A percentile compares a stretch with the other conserved stretches of the same genome.
Conservation (phyloP, 1,139 yeast species). For the Debaryomyces robertsiae region DNA sequence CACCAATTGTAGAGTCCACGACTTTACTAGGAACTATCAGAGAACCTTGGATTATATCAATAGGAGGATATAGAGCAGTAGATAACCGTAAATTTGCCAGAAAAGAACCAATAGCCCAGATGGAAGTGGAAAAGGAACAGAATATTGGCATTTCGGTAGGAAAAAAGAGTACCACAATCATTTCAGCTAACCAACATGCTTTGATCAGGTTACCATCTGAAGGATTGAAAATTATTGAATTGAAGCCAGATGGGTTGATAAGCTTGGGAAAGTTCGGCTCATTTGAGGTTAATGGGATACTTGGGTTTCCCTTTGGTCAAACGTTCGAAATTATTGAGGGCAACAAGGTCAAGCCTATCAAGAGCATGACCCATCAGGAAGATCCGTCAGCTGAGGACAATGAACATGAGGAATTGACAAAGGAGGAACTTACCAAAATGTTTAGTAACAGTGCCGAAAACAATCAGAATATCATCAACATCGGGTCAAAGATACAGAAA, state of each 20-base stretch:
- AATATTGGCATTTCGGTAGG: background rate
- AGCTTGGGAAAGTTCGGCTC: conserved; percentile 90
- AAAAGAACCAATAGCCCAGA: background rate
- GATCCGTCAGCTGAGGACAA: conserved; percentile 29
- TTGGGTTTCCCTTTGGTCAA: conserved; percentile 86
- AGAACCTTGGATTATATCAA: background rate
- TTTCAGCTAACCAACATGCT: conserved; percentile 56
- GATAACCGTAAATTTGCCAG: too few relatives aligned
- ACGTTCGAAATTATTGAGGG: conserved; percentile 81
- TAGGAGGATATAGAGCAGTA: conserved; percentile 7
- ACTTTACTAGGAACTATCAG: conserved; percentile 5
- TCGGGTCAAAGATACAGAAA: conserved; percentile 76
- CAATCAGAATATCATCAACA: conserved; percentile 71
- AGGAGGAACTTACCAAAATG: conserved; percentile 43
- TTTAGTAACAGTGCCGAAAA: conserved; percentile 54
- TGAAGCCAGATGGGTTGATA: conserved; percentile 60
- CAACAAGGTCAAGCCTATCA: conserved; percentile 52
- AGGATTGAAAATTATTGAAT: conserved; percentile 68
- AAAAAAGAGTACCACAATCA: conserved; percentile 26
- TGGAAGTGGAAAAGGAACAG: background rate
- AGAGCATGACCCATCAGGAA: conserved; percentile 31
- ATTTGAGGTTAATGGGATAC: conserved; percentile 69
- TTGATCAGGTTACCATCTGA: conserved; percentile 80
- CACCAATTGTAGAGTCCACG: conserved; percentile 13
- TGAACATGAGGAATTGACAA: conserved; percentile 29